phyloP scores from a whole-genome alignment of 805 yeast species.

The Monosporozyma siamensis region DNA sequence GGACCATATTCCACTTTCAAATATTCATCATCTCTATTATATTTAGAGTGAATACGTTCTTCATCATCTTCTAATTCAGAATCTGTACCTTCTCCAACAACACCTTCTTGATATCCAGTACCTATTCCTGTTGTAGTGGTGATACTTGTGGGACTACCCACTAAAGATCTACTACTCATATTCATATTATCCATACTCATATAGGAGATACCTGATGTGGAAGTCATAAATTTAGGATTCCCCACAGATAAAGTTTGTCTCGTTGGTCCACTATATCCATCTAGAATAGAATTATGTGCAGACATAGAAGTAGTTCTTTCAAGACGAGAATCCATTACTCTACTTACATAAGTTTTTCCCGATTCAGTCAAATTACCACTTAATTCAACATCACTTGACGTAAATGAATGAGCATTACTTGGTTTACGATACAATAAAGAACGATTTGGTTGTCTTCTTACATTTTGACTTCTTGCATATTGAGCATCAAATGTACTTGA shows the following conservation, averaged over 20 bases:
- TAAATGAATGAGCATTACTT: slow-evolving; percentile 16
- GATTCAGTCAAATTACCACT: slow-evolving; percentile 26
- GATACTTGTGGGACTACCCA: background rate
- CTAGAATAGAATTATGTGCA: background rate
- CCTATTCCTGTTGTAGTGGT: background rate
- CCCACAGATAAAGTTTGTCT: slow-evolving; percentile 4
- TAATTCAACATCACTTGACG: slow-evolving; percentile 19
- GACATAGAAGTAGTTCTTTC: slow-evolving; percentile 12
- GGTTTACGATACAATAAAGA: slow-evolving; percentile 1
- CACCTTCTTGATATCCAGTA: slow-evolving; percentile 8
- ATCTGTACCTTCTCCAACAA: slow-evolving; percentile 35
- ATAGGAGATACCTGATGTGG: slow-evolving; percentile 8
- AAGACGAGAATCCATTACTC: slow-evolving; percentile 21
- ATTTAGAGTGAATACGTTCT: slow-evolving; percentile 17
- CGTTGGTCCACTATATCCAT: background rate
- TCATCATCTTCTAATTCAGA: slow-evolving; percentile 31
- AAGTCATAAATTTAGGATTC: slow-evolving; percentile 4
- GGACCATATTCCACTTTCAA: slow-evolving; percentile 33
- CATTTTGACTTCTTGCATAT: background rate
- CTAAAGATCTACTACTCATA: slow-evolving; percentile 1
- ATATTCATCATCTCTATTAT: slow-evolving; percentile 24
- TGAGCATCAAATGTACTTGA: background rate
- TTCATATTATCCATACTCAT: slow-evolving; percentile 3
- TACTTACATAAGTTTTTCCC: slow-evolving; percentile 26
- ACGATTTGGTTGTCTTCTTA: background rate